phyloP scores from a whole-genome alignment of 139 green algal species.

The Closterium sp. region DNA sequence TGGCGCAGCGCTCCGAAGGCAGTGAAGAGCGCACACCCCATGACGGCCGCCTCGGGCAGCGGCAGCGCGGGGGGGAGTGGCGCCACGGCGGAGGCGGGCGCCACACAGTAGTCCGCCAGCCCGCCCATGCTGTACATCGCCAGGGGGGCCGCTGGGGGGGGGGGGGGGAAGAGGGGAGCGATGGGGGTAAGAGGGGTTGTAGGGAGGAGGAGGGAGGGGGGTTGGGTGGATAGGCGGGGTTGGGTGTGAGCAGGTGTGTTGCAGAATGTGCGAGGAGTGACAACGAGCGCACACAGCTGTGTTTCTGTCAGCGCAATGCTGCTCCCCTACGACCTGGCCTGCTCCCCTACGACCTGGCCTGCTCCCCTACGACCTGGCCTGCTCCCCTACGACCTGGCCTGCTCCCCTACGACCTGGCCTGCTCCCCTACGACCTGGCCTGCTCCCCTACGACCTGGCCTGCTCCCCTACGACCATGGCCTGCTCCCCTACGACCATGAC shows the following conservation, averaged over 20 bases:
- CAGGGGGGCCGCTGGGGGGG: background rate
- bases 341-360: no score
- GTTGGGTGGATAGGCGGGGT: background rate
- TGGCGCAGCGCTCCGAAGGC: conserved; percentile 46
- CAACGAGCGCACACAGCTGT: background rate
- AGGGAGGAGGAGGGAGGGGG: background rate
- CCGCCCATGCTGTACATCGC: conserved; percentile 45
- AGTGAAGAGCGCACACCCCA: conserved; percentile 48
- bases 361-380: no score
- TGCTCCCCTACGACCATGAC: no score
- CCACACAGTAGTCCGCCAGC: conserved; percentile 40
- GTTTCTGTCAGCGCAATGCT: no score
- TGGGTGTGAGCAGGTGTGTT: background rate
- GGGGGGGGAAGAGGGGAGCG: background rate
- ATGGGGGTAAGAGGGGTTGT: background rate
- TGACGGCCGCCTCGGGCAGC: conserved; percentile 28
- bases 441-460: no score
- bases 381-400: no score
- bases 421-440: no score
- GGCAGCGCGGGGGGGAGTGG: conserved; percentile 16
- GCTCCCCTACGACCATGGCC: no score
- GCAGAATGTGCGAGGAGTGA: background rate
- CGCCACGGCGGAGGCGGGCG: conserved; percentile 21
- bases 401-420: no score
- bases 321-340: no score